Percentiles rank a stretch among this genome's conserved stretches.
phyloP scores from a whole-genome alignment of 1,284 basidiomycete genomes.

The Marasmius fiardii region DNA sequence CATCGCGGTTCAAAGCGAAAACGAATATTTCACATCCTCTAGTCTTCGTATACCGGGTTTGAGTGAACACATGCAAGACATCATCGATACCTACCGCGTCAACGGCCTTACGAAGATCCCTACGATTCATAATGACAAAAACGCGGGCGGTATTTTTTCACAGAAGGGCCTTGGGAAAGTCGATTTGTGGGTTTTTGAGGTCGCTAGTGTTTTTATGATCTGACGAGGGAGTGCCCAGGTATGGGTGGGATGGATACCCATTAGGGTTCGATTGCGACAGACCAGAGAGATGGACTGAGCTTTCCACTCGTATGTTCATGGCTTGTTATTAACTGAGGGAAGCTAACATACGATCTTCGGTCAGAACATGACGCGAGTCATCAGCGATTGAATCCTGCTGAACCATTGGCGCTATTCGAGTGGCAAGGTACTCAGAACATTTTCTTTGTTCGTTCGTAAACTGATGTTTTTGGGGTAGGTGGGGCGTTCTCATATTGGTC shows the following conservation, averaged over 20 bases:
- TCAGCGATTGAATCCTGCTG: conserved; percentile 32
- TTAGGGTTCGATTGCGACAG: conserved; percentile 48
- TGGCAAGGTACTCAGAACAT: conserved; percentile 33
- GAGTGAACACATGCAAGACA: conserved; percentile 36
- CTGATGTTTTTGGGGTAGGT: conserved; percentile 12
- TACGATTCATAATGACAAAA: conserved; percentile 38
- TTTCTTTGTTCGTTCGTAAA: neutral
- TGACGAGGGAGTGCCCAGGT: conserved; percentile 16
- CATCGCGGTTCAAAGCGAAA: conserved; percentile 48
- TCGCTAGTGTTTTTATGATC: neutral
- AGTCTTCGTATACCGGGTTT: conserved; percentile 26
- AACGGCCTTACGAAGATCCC: conserved; percentile 41
- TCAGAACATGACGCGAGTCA: conserved; percentile 28
- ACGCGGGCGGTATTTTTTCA: conserved; percentile 28
- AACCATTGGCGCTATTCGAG: conserved; percentile 33
- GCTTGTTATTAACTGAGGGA: neutral
- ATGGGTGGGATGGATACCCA: conserved; percentile 48
- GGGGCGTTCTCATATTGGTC: conserved; percentile 32
- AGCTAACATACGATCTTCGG: neutral
- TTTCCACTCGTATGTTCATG: conserved; percentile 28
- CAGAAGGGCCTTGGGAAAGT: conserved; percentile 33
- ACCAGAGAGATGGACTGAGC: conserved; percentile 41
- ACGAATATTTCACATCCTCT: conserved; percentile 38
- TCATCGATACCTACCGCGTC: conserved; percentile 33
- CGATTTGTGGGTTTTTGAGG: conserved; percentile 30